phyloP scores from a whole-genome alignment of 1,139 yeast species.

The Blastobotrys proliferans region DNA sequence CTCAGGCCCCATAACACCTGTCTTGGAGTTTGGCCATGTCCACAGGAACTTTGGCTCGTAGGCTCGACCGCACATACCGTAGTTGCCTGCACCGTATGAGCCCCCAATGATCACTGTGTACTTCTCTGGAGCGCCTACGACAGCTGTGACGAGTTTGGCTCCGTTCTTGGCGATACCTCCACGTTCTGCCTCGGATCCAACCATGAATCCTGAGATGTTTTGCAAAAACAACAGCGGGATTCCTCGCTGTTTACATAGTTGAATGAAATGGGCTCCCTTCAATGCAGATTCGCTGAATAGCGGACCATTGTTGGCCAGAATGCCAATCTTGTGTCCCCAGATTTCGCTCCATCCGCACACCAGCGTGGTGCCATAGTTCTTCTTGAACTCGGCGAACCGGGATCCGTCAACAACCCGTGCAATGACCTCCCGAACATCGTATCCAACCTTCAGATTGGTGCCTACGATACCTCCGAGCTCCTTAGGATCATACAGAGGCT shows the following conservation, averaged over 20 bases:
- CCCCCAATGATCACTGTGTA: conserved; percentile 36
- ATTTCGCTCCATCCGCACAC: conserved; percentile 34
- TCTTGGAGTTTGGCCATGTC: conserved; percentile 37
- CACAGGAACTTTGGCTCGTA: conserved; percentile 36
- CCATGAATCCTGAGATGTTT: conserved; percentile 38
- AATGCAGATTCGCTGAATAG: conserved; percentile 34
- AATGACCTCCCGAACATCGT: conserved; percentile 35
- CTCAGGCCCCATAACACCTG: conserved; percentile 38
- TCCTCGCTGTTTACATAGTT: conserved; percentile 35
- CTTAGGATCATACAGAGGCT: conserved; percentile 32
- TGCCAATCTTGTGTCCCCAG: conserved; percentile 35
- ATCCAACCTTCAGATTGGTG: conserved; percentile 32
- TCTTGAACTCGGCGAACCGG: conserved; percentile 33
- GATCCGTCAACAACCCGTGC: conserved; percentile 37
- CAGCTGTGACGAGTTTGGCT: conserved; percentile 36
- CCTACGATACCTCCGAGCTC: conserved; percentile 36
- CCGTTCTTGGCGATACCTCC: conserved; percentile 39
- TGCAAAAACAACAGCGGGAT: conserved; percentile 35
- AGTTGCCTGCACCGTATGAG: conserved; percentile 37
- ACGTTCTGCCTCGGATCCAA: conserved; percentile 36
- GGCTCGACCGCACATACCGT: conserved; percentile 38
- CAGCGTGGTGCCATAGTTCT: conserved; percentile 33
- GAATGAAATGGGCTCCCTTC: conserved; percentile 37
- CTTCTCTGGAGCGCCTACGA: conserved; percentile 35
- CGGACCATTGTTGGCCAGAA: conserved; percentile 37